Evolutionary conservation across 352 stramenopile genomes (phyloP).

Genomic region (Globisporangium yorkense): DNA sequence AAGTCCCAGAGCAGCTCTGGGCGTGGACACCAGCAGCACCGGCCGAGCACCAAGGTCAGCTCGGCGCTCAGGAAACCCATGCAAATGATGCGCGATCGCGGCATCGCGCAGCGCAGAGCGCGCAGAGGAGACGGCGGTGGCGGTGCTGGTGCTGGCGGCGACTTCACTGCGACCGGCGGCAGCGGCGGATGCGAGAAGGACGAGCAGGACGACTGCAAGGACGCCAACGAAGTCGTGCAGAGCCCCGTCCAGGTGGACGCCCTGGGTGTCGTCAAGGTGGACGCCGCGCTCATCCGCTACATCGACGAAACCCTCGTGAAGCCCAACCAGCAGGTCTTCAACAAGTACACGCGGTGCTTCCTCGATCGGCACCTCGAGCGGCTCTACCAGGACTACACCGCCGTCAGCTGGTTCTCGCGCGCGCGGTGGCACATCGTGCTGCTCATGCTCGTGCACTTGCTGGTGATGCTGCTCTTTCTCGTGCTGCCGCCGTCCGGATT

Average conservation of each 20-base stretch:
- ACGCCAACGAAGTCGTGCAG: not conserved
- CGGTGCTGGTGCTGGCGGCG: not conserved
- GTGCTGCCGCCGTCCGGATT: slow-evolving; percentile 56
- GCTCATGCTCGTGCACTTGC: slow-evolving; percentile 64
- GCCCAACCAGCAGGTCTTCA: slow-evolving; percentile 68
- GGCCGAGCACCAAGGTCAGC: slow-evolving; percentile 11
- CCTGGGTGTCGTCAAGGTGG: slow-evolving; percentile 11
- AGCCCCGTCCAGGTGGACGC: slow-evolving; percentile 1
- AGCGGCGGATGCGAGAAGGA: not conserved
- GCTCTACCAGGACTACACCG: slow-evolving; percentile 83
- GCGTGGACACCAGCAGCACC: not conserved
- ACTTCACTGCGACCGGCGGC: slow-evolving; percentile 1
- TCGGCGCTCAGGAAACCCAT: slow-evolving; percentile 16
- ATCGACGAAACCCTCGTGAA: slow-evolving; percentile 71
- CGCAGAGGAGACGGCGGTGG: not conserved
- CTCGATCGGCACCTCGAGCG: slow-evolving; percentile 64
- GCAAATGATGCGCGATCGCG: slow-evolving; percentile 17
- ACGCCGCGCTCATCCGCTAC: slow-evolving; percentile 62
- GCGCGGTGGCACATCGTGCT: slow-evolving; percentile 68
- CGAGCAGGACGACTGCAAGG: not conserved
- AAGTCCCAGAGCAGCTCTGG: not conserved
- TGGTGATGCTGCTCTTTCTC: slow-evolving; percentile 63
- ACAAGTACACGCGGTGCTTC: slow-evolving; percentile 77
- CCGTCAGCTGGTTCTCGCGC: slow-evolving; percentile 73
- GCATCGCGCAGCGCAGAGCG: slow-evolving; percentile 4